Evolutionary conservation across 352 stramenopile genomes (phyloP).

Genomic region (Albugo laibachii): DNA sequence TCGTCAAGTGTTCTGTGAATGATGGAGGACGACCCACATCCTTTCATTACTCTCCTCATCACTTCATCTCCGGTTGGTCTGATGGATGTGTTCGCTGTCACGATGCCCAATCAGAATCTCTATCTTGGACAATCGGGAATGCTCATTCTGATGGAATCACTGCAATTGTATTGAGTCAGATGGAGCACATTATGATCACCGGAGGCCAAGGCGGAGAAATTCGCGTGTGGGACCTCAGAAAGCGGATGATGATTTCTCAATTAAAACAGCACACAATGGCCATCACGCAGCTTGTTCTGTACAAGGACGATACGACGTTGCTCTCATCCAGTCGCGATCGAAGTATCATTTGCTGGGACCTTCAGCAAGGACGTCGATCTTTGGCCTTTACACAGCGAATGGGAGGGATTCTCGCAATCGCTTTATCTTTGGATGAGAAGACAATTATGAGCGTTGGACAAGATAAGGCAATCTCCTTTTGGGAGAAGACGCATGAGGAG

Average conservation of each 20-base stretch:
- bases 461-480: slow-evolving; percentile 85
- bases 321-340: slow-evolving; percentile 78
- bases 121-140: slow-evolving; percentile 80
- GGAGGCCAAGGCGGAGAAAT: slow-evolving; percentile 74
- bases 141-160: slow-evolving; percentile 80
- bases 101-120: slow-evolving; percentile 56
- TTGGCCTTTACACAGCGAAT: slow-evolving; percentile 84
- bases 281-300: slow-evolving; percentile 74
- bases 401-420: slow-evolving; percentile 84
- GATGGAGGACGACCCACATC: slow-evolving; percentile 46
- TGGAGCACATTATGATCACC: slow-evolving; percentile 73
- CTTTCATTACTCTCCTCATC: slow-evolving; percentile 71
- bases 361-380: slow-evolving; percentile 69
- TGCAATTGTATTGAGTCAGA: slow-evolving; percentile 77
- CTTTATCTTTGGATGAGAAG: slow-evolving; percentile 72
- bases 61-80: slow-evolving; percentile 79
- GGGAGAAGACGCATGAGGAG: slow-evolving; percentile 76
- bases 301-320: slow-evolving; percentile 78
- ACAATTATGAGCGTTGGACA: slow-evolving; percentile 82
- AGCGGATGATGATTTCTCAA: slow-evolving; percentile 76
- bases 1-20: slow-evolving; percentile 25
- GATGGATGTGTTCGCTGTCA: slow-evolving; percentile 80
- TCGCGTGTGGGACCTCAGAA: slow-evolving; percentile 86
- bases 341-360: slow-evolving; percentile 85
- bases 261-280: slow-evolving; percentile 83